These are phyloP conservation scores for Primulina huaijiensis DNA, from an alignment of 257 asterid species.

Conservation along the genomic window DNA sequence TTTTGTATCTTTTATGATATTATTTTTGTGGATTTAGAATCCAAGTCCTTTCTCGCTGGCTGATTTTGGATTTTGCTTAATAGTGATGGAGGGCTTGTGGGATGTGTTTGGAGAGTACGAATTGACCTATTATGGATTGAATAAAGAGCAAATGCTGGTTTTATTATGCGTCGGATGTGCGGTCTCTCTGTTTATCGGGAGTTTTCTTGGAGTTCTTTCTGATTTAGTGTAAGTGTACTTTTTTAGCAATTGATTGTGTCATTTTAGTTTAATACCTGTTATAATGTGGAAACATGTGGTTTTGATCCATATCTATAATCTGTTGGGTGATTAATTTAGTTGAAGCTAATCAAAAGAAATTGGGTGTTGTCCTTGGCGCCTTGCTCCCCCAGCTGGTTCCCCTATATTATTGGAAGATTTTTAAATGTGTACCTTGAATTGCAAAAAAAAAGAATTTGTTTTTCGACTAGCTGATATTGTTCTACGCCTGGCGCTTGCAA, in stretches of 20 bases:
- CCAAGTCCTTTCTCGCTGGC: constrained; percentile 8
- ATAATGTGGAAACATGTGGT: not conserved
- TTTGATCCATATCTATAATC: not conserved
- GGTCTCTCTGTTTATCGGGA: not conserved
- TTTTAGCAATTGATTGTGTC: constrained; percentile 4
- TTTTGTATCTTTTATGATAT: not conserved
- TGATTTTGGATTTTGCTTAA: constrained; percentile 12
- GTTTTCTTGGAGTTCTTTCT: not conserved
- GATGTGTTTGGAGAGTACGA: constrained; percentile 85
- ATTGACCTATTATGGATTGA: constrained; percentile 53
- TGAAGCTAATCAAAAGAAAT: not conserved
- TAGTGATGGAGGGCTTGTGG: constrained; percentile 76
- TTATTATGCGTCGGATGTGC: not conserved
- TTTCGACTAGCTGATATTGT: not conserved
- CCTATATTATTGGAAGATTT: not conserved
- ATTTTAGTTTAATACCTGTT: constrained; percentile 5
- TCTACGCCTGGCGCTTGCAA: no score
- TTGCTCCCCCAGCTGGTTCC: not conserved
- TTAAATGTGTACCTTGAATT: constrained; percentile 9
- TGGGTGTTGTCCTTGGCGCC: not conserved
- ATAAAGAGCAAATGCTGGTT: constrained; percentile 61
- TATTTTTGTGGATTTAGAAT: constrained; percentile 11
- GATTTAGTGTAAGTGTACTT: constrained; percentile 56
- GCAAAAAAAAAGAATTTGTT: not conserved
- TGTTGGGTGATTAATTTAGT: not conserved